A percentile compares a stretch with the other conserved stretches of the same genome.
phyloP scores from a whole-genome alignment of 2,329 filamentous ascomycete species.

The Stagonosporopsis rhizophila region DNA sequence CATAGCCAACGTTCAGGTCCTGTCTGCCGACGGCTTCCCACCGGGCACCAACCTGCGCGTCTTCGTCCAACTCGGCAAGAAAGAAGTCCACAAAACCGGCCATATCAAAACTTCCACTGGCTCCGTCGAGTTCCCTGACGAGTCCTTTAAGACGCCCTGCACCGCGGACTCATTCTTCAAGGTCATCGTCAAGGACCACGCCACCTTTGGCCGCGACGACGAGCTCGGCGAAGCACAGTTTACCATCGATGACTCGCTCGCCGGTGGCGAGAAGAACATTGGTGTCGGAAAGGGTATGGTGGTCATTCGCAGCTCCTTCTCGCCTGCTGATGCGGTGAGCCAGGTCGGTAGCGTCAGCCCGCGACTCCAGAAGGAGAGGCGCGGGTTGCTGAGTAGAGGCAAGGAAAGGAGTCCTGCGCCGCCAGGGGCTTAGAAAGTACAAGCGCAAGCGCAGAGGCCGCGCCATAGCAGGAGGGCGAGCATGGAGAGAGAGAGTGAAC shows the following conservation, averaged over 20 bases:
- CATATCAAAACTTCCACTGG: slow-evolving; percentile 77
- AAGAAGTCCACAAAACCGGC: slow-evolving; percentile 90
- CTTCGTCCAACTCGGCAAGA: slow-evolving; percentile 70
- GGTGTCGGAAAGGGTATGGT: slow-evolving; percentile 76
- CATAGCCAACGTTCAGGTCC: slow-evolving; percentile 78
- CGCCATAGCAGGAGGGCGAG: neutral
- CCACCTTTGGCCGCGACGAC: slow-evolving; percentile 83
- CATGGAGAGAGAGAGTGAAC: neutral
- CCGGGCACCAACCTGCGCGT: slow-evolving; percentile 80
- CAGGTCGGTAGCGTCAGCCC: slow-evolving; percentile 44
- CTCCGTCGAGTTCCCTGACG: slow-evolving; percentile 62
- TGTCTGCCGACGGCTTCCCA: slow-evolving; percentile 81
- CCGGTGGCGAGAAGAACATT: slow-evolving; percentile 73
- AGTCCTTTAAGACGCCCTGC: slow-evolving; percentile 80
- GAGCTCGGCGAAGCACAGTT: slow-evolving; percentile 86
- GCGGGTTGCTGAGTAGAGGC: slow-evolving; percentile 57
- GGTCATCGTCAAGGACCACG: slow-evolving; percentile 82
- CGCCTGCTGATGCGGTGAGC: slow-evolving; percentile 52
- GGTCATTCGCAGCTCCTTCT: slow-evolving; percentile 76
- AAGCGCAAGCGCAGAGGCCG: neutral
- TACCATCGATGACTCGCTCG: slow-evolving; percentile 83
- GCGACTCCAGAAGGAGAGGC: slow-evolving; percentile 33
- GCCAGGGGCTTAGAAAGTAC: slow-evolving; percentile 8
- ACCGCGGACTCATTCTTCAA: slow-evolving; percentile 86
- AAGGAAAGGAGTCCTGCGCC: slow-evolving; percentile 34